Conservation (phyloP, 352 stramenopile genomes). For the Pythium phragmiticola region DNA sequence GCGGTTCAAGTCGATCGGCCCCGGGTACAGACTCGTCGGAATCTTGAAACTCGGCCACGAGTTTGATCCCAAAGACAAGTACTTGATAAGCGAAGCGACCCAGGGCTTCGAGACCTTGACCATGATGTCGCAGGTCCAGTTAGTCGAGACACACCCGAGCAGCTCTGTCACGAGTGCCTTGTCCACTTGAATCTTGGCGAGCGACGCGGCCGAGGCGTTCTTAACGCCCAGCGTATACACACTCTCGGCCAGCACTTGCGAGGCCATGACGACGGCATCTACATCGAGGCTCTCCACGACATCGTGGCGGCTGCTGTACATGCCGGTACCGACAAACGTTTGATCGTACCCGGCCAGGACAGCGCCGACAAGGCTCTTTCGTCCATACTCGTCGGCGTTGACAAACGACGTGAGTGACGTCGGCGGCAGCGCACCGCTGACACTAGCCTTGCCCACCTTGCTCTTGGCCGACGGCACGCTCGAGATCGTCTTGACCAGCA, state of each 20-base stretch:
- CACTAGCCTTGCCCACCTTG: conserved; percentile 35
- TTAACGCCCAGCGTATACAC: conserved; percentile 61
- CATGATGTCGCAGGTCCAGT: conserved; percentile 80
- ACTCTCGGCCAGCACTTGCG: conserved; percentile 72
- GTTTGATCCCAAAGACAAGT: conserved; percentile 43
- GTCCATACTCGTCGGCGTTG: conserved; percentile 66
- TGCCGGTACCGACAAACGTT: conserved; percentile 39
- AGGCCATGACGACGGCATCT: conserved; percentile 52
- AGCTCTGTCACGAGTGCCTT: conserved; percentile 52
- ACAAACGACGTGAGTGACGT: conserved; percentile 72
- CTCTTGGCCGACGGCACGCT: conserved; percentile 44
- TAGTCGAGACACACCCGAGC: conserved; percentile 50
- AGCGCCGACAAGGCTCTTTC: conserved; percentile 52
- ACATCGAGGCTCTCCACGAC: conserved; percentile 45
- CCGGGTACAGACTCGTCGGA: conserved; percentile 59
- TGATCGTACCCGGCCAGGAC: conserved; percentile 73
- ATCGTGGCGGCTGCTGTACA: conserved; percentile 75
- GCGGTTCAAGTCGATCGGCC: conserved; percentile 43
- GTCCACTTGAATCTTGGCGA: conserved; percentile 44
- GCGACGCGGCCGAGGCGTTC: conserved; percentile 35
- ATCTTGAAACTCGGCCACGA: conserved; percentile 53
- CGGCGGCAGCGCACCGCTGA: conserved; percentile 46
- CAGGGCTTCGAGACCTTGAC: conserved; percentile 59
- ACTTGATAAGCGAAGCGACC: conserved; percentile 66
- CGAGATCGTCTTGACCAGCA: conserved; percentile 50